Conservation (phyloP, 2,329 filamentous ascomycete genomes). For the Blumeriella jaapii region DNA sequence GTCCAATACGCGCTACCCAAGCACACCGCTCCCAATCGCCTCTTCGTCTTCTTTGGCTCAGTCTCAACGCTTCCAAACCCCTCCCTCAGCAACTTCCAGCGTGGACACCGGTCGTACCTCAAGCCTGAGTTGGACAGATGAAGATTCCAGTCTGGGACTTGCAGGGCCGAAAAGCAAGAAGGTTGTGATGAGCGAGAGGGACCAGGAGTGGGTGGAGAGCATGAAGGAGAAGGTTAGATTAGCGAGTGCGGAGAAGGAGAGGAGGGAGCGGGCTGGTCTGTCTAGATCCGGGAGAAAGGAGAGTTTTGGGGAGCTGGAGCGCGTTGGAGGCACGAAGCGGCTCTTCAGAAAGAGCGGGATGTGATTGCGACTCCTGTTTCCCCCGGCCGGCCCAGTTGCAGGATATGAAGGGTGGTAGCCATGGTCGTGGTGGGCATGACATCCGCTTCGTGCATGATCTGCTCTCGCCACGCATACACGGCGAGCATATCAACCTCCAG, state of each 20-base stretch:
- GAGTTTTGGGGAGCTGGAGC: conserved; percentile 57
- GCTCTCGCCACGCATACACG: too few relatives aligned
- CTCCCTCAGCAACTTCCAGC: background rate
- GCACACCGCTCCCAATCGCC: background rate
- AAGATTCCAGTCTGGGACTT: conserved; percentile 49
- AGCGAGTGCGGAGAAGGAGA: conserved; percentile 48
- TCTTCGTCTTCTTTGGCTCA: too few relatives aligned
- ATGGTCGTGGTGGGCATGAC: too few relatives aligned
- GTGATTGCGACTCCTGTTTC: too few relatives aligned
- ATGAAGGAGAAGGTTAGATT: conserved; percentile 70
- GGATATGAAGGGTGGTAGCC: too few relatives aligned
- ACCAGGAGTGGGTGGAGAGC: conserved; percentile 69
- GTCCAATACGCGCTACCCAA: background rate
- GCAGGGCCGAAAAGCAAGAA: conserved; percentile 58
- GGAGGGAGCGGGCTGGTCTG: conserved; percentile 20
- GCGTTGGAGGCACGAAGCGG: conserved; percentile 60
- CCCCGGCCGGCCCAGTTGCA: too few relatives aligned
- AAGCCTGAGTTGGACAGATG: conserved; percentile 44
- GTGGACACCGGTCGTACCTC: conserved; percentile 26
- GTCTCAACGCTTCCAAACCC: background rate
- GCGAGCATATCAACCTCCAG: too few relatives aligned
- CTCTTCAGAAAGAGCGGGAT: conserved; percentile 36
- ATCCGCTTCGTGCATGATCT: too few relatives aligned
- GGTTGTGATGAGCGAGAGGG: conserved; percentile 58
- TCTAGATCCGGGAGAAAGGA: conserved; percentile 33